These are phyloP conservation scores for Marasmius sp. DNA, from an alignment of 1,284 basidiomycete genomes.

Conservation along the genomic window DNA sequence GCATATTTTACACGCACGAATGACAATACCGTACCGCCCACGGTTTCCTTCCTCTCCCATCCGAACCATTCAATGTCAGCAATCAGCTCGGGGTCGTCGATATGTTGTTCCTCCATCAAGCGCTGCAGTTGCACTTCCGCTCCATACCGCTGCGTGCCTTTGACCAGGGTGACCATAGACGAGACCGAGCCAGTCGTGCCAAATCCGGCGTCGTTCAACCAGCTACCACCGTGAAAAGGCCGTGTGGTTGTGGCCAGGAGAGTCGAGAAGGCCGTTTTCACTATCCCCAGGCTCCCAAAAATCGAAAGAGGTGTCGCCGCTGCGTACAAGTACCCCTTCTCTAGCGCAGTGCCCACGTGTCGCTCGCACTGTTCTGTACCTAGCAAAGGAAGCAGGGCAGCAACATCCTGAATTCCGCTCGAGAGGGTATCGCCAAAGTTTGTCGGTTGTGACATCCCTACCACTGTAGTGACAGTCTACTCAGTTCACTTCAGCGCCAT, in stretches of 20 bases:
- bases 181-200: not conserved
- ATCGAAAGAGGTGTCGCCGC: slow-evolving; percentile 2
- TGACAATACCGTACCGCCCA: not conserved
- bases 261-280: not conserved
- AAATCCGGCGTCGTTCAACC: not conserved
- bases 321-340: not conserved
- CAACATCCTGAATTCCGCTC: slow-evolving; percentile 16
- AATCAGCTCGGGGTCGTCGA: not conserved
- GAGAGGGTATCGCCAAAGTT: slow-evolving; percentile 6
- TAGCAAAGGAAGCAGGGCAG: slow-evolving; percentile 16
- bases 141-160: not conserved
- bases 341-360: slow-evolving; percentile 10
- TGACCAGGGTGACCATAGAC: not conserved
- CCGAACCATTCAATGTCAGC: not conserved
- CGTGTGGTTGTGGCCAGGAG: not conserved
- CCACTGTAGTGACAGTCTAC: too few species aligned
- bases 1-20: not conserved
- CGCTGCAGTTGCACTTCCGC: not conserved
- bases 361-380: slow-evolving; percentile 17
- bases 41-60: not conserved
- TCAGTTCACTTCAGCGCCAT: not conserved
- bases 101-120: not conserved
- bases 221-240: not conserved
- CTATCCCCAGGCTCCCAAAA: slow-evolving; percentile 6
- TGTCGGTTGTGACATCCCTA: not conserved